Evolutionary conservation across 345 rosid species (phyloP).

Genomic region (Cardamine chenopodiifolia): DNA sequence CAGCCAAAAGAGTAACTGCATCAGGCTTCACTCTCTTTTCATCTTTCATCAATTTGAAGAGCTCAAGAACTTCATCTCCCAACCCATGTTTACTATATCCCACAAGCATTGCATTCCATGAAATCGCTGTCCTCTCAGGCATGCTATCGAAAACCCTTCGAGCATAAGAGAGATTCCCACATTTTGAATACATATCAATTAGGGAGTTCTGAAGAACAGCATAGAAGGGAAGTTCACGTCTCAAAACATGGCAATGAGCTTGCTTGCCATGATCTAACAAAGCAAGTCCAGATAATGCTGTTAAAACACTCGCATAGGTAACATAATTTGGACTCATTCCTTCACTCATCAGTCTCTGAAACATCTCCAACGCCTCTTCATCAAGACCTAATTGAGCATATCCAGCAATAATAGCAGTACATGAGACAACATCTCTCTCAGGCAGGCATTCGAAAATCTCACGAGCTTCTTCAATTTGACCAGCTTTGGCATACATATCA

Average conservation of each 20-base stretch:
- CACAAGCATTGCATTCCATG: constrained; percentile 89
- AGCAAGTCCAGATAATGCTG: constrained; percentile 83
- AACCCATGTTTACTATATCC: constrained; percentile 87
- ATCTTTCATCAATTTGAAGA: constrained; percentile 65
- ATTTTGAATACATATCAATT: constrained; percentile 92
- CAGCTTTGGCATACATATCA: constrained; percentile 93
- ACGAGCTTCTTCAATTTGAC: constrained; percentile 77
- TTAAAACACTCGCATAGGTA: constrained; percentile 76
- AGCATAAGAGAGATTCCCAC: constrained; percentile 69
- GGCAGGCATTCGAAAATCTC: constrained; percentile 70
- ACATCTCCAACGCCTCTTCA: constrained; percentile 72
- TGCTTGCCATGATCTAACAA: constrained; percentile 83
- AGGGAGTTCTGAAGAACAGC: constrained; percentile 78
- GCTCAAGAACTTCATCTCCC: constrained; percentile 66
- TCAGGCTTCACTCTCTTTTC: constrained; percentile 71
- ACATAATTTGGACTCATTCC: constrained; percentile 85
- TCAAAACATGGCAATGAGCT: constrained; percentile 73
- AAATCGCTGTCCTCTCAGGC: constrained; percentile 70
- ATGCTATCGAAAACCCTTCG: constrained; percentile 67
- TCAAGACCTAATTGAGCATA: constrained; percentile 83
- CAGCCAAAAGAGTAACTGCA: constrained; percentile 71
- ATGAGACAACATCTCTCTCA: constrained; percentile 90
- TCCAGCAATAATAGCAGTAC: constrained; percentile 92
- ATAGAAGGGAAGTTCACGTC: constrained; percentile 60
- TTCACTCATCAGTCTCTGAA: constrained; percentile 61